phyloP scores from a whole-genome alignment of 257 asterid genomes.

The Phtheirospermum japonicum region DNA sequence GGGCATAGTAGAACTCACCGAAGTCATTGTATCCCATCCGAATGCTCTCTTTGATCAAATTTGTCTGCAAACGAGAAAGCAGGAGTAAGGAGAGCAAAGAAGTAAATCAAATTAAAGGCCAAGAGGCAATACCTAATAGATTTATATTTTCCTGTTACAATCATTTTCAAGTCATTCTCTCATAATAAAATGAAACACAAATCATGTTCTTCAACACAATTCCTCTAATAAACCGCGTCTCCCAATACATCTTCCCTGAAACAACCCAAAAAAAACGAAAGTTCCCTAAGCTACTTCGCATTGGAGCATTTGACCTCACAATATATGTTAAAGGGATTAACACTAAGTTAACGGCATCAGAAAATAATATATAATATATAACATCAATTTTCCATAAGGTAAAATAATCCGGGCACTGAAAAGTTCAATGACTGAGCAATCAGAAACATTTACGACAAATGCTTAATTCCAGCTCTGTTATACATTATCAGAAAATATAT shows the following conservation, averaged over 20 bases:
- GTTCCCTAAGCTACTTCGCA: neutral
- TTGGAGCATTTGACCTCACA: neutral
- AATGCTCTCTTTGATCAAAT: constrained; percentile 94
- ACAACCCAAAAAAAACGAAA: neutral
- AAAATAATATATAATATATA: neutral
- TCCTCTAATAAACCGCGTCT: too few species aligned
- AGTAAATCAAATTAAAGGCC: too few species aligned
- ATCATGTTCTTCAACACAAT: too few species aligned
- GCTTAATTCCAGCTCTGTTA: neutral
- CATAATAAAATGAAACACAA: too few species aligned
- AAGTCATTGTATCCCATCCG: constrained; percentile 98
- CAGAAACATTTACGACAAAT: neutral
- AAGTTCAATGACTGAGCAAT: neutral
- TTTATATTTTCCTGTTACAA: too few species aligned
- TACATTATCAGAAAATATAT: neutral
- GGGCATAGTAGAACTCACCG: constrained; percentile 89
- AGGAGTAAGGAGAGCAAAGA: constrained; percentile 1
- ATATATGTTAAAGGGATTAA: neutral
- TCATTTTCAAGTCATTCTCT: too few species aligned
- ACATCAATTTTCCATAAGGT: neutral
- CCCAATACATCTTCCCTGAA: neutral
- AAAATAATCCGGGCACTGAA: neutral
- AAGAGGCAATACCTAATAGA: neutral
- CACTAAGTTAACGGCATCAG: neutral
- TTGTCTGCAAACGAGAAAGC: constrained; percentile 57